phyloP scores from a whole-genome alignment of 2,329 filamentous ascomycete genomes.

The Colletotrichum abscissum region DNA sequence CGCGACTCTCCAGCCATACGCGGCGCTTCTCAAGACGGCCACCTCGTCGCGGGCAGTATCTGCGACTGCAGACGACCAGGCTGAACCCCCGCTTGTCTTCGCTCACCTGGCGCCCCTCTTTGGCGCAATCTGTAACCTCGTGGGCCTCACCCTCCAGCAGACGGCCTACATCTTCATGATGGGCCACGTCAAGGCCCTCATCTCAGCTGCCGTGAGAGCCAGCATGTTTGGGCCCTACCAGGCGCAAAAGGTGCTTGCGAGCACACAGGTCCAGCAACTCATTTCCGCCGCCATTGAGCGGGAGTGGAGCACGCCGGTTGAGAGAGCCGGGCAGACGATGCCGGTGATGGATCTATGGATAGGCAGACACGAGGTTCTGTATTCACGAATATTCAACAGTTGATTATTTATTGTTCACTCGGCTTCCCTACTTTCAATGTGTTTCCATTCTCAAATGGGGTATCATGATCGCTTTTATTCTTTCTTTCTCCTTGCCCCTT shows the following conservation, averaged over 20 bases:
- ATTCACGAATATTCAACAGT: constrained; percentile 89
- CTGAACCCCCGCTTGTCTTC: constrained; percentile 27
- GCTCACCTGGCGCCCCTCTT: constrained; percentile 77
- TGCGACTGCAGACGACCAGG: constrained; percentile 27
- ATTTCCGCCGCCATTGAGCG: constrained; percentile 69
- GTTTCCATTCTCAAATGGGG: constrained; percentile 32
- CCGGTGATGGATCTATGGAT: constrained; percentile 87
- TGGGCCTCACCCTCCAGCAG: constrained; percentile 70
- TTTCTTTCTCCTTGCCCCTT: not conserved
- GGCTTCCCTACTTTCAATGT: constrained; percentile 9
- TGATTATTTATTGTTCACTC: constrained; percentile 48
- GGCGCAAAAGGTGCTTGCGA: constrained; percentile 78
- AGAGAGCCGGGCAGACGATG: constrained; percentile 79
- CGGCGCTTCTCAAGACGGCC: constrained; percentile 46
- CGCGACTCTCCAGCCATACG: constrained; percentile 48
- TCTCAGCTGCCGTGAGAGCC: constrained; percentile 81
- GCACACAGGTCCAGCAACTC: constrained; percentile 64
- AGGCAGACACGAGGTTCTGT: constrained; percentile 83
- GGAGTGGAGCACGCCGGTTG: constrained; percentile 68
- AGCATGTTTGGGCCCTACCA: constrained; percentile 85
- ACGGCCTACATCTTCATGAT: constrained; percentile 81
- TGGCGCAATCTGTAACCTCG: constrained; percentile 72
- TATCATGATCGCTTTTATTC: constrained; percentile 30
- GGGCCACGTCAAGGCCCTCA: constrained; percentile 79
- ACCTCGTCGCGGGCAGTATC: constrained; percentile 33